These are phyloP conservation scores for Globisporangium nunn DNA, from an alignment of 352 stramenopile species.

Conservation along the genomic window DNA sequence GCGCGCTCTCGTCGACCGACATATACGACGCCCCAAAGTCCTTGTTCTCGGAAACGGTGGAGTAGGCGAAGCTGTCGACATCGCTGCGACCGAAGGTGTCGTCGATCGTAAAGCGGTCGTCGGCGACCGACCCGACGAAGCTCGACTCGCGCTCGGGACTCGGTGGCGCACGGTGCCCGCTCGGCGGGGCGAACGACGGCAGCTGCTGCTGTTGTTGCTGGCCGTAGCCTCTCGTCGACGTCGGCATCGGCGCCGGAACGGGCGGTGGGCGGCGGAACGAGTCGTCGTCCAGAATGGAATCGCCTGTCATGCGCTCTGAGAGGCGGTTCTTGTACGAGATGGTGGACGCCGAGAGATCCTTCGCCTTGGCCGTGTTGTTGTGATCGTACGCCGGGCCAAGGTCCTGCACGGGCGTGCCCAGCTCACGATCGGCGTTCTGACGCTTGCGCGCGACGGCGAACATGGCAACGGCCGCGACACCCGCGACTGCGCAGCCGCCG, in stretches of 20 bases:
- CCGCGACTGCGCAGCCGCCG: constrained; percentile 20
- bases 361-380: constrained; percentile 16
- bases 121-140: constrained; percentile 10
- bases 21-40: constrained; percentile 7
- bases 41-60: background rate
- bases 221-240: background rate
- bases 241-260: background rate
- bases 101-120: constrained; percentile 10
- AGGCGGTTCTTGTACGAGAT: constrained; percentile 10
- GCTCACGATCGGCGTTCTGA: constrained; percentile 13
- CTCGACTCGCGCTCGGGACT: constrained; percentile 8
- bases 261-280: constrained; percentile 1
- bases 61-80: constrained; percentile 7
- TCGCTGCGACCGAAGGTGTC: constrained; percentile 1
- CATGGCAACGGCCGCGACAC: constrained; percentile 25
- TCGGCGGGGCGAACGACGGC: background rate
- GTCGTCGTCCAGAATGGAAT: constrained; percentile 7
- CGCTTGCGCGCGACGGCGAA: constrained; percentile 28
- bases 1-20: background rate
- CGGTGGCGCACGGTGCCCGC: background rate
- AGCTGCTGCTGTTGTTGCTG: constrained; percentile 4
- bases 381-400: constrained; percentile 7
- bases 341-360: constrained; percentile 2
- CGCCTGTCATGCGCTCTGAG: constrained; percentile 13
- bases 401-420: constrained; percentile 23